phyloP scores from a whole-genome alignment of 805 yeast species.

The Tetrapisispora taiwanensis region DNA sequence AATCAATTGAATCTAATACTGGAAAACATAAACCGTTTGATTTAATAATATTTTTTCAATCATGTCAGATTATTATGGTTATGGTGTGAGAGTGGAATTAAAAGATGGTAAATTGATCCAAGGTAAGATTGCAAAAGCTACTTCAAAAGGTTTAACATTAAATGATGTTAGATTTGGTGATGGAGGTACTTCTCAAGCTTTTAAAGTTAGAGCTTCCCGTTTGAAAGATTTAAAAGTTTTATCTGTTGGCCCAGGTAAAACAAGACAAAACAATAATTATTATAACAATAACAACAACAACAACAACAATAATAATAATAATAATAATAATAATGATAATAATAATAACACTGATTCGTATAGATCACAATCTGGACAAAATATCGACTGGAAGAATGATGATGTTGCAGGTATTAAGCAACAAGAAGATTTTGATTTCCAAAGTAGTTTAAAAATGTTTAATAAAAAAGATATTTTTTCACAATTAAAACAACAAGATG shows the following conservation, averaged over 20 bases:
- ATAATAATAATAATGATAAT: conserved; percentile 6
- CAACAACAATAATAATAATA: conserved; percentile 8
- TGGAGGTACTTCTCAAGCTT: conserved; percentile 25
- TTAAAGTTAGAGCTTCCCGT: conserved; percentile 28
- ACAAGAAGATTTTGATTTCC: conserved; percentile 73
- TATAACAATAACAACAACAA: conserved; percentile 7
- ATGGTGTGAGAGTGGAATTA: conserved; percentile 35
- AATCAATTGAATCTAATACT: too few relatives aligned
- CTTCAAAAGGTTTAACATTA: conserved; percentile 31
- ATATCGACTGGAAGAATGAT: conserved; percentile 39
- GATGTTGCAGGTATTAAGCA: conserved; percentile 39
- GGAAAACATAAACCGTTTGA: too few relatives aligned
- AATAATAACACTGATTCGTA: conserved; percentile 3
- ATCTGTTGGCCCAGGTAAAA: conserved; percentile 14
- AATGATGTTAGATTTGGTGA: conserved; percentile 30
- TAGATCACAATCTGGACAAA: conserved; percentile 6
- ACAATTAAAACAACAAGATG: conserved; percentile 58
- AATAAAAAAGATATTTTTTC: conserved; percentile 74
- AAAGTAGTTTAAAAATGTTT: conserved; percentile 67
- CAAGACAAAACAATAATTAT: conserved; percentile 7
- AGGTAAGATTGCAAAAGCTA: conserved; percentile 36
- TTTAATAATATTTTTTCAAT: too few relatives aligned
- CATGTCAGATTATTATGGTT: conserved; percentile 38
- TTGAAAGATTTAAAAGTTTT: conserved; percentile 27
- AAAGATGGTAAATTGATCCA: conserved; percentile 33